Percentiles rank a stretch among this genome's conserved stretches.
Conservation (phyloP, 164 flowering plant species). For the Liquidambar formosana region DNA sequence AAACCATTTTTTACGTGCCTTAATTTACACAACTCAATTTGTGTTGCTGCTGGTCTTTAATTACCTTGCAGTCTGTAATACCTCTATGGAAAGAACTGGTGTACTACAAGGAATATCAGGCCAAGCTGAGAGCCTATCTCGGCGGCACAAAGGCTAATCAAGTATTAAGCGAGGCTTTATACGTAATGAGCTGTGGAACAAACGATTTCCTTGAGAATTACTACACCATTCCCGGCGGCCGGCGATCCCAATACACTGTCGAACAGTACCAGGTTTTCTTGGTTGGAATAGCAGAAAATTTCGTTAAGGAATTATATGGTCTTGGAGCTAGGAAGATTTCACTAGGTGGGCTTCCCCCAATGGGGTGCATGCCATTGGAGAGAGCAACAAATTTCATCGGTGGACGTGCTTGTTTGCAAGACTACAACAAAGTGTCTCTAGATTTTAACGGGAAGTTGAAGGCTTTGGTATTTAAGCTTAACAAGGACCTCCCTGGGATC, state of each 20-base stretch:
- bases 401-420: conserved; percentile 29
- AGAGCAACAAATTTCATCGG: conserved; percentile 35
- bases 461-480: conserved; percentile 26
- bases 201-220: conserved; percentile 67
- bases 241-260: conserved; percentile 32
- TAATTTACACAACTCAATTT: background rate
- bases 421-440: conserved; percentile 42
- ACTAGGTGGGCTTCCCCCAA: conserved; percentile 53
- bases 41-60: background rate
- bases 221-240: conserved; percentile 28
- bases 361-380: conserved; percentile 71
- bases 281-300: conserved; percentile 30
- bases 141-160: conserved; percentile 36
- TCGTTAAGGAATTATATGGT: conserved; percentile 32
- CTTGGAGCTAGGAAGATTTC: conserved; percentile 56
- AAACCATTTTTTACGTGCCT: no score
- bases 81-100: conserved; percentile 59
- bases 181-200: conserved; percentile 56
- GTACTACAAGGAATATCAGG: conserved; percentile 57
- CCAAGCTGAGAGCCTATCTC: conserved; percentile 31
- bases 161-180: conserved; percentile 35
- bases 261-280: conserved; percentile 40
- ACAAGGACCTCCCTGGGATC: conserved; percentile 42
- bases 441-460: conserved; percentile 48
- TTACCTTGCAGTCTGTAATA: conserved; percentile 44